A percentile compares a stretch with the other conserved stretches of the same genome.
phyloP scores from a whole-genome alignment of 495 filamentous ascomycete species.

The Sabuloglossum arenarium region DNA sequence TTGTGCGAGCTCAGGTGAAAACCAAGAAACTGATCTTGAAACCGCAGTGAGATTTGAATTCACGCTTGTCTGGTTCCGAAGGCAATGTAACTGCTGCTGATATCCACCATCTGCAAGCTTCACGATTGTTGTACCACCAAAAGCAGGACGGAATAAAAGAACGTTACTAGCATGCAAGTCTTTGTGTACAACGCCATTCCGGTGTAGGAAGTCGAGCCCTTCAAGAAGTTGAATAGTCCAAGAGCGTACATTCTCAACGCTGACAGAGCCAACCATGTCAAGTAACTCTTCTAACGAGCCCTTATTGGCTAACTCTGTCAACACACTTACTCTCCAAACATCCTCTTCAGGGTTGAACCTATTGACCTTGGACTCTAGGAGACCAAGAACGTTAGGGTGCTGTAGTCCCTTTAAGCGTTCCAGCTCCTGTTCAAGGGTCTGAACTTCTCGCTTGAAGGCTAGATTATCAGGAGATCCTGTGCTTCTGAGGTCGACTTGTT shows the following conservation, averaged over 20 bases:
- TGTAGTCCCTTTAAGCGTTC: conserved; percentile 50
- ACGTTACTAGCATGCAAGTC: conserved; percentile 58
- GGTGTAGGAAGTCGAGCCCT: conserved; percentile 69
- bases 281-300: conserved; percentile 68
- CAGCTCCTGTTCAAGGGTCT: conserved; percentile 43
- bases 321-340: conserved; percentile 57
- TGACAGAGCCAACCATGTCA: conserved; percentile 51
- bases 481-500: conserved; percentile 26
- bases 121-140: conserved; percentile 32
- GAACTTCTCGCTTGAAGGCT: conserved; percentile 38
- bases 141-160: conserved; percentile 38
- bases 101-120: conserved; percentile 53
- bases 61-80: conserved; percentile 16
- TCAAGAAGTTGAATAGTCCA: conserved; percentile 87
- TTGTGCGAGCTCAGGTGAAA: conserved; percentile 56
- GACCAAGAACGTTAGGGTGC: conserved; percentile 55
- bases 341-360: conserved; percentile 3
- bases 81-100: conserved; percentile 36
- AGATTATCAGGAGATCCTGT: conserved; percentile 27
- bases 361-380: conserved; percentile 61
- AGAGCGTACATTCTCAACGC: conserved; percentile 47
- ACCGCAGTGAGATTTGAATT: conserved; percentile 27
- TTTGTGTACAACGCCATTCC: conserved; percentile 60
- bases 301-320: conserved; percentile 61
- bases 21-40: conserved; percentile 62